Percentiles rank a stretch among this genome's conserved stretches.
These are phyloP conservation scores for Fusarium palustre DNA, from an alignment of 2,329 filamentous ascomycete species.

Conservation along the genomic window DNA sequence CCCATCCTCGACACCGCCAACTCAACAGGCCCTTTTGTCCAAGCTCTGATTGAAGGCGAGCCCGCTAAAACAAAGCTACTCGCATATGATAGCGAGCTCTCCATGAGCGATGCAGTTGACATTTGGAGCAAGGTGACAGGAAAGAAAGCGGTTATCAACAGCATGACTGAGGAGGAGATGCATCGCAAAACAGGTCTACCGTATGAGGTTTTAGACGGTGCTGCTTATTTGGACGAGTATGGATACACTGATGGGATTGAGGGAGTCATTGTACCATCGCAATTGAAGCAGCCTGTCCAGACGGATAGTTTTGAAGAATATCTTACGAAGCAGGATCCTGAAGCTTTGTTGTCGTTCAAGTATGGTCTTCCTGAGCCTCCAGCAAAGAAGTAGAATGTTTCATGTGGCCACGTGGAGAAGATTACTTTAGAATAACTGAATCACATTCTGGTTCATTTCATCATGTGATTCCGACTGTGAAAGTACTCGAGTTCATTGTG, in stretches of 20 bases:
- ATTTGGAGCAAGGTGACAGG: slow-evolving; percentile 54
- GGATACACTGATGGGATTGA: slow-evolving; percentile 57
- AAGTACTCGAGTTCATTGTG: background rate
- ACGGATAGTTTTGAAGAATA: slow-evolving; percentile 50
- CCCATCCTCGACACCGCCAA: slow-evolving; percentile 55
- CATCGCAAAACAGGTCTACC: slow-evolving; percentile 50
- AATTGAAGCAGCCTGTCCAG: slow-evolving; percentile 52
- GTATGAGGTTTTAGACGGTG: slow-evolving; percentile 54
- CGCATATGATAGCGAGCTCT: slow-evolving; percentile 57
- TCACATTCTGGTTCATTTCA: background rate
- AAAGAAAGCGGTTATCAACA: slow-evolving; percentile 49
- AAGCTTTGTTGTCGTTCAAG: slow-evolving; percentile 13
- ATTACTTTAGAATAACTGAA: too few species aligned
- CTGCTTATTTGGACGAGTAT: slow-evolving; percentile 53
- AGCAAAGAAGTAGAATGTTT: background rate
- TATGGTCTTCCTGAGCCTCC: slow-evolving; percentile 9
- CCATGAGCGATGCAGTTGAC: slow-evolving; percentile 49
- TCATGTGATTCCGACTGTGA: too few species aligned
- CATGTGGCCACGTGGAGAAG: fast-evolving
- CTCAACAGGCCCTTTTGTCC: slow-evolving; percentile 59
- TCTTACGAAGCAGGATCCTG: slow-evolving; percentile 34
- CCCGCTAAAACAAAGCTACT: slow-evolving; percentile 55
- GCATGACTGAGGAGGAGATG: slow-evolving; percentile 51
- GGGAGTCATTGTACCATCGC: slow-evolving; percentile 52
- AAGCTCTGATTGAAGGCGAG: slow-evolving; percentile 57